phyloP scores from a whole-genome alignment of 495 filamentous ascomycete genomes.

The Penicillium soppii region DNA sequence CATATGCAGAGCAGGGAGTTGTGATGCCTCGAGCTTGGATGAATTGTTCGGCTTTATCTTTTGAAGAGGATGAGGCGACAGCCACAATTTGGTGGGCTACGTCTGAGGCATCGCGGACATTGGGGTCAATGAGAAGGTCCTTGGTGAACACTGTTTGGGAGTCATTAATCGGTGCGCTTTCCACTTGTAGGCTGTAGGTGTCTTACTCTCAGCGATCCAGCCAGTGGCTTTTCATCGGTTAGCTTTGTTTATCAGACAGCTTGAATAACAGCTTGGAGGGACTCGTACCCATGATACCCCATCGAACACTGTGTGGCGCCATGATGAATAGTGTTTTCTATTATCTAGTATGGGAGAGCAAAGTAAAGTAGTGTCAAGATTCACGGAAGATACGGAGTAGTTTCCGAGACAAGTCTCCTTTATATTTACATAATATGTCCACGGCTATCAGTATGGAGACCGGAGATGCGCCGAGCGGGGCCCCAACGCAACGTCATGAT shows the following conservation, averaged over 20 bases:
- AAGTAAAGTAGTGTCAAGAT: background rate
- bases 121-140: slow-evolving; percentile 80
- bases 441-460: too few relatives aligned
- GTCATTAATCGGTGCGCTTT: slow-evolving; percentile 1
- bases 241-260: slow-evolving; percentile 10
- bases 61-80: slow-evolving; percentile 76
- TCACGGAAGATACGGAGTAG: background rate
- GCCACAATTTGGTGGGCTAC: slow-evolving; percentile 77
- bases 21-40: slow-evolving; percentile 65
- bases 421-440: slow-evolving; percentile 10
- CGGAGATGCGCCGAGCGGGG: slow-evolving; percentile 38
- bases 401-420: background rate
- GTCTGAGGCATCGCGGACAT: slow-evolving; percentile 66
- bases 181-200: background rate
- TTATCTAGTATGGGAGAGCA: too few relatives aligned
- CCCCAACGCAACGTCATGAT: slow-evolving; percentile 20
- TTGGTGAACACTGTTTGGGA: slow-evolving; percentile 64
- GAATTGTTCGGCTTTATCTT: slow-evolving; percentile 67
- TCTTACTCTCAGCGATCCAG: slow-evolving; percentile 70
- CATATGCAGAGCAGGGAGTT: slow-evolving; percentile 68
- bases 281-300: slow-evolving; percentile 71
- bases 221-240: slow-evolving; percentile 60
- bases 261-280: too few relatives aligned
- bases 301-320: slow-evolving; percentile 57
- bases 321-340: slow-evolving; percentile 34